Base-by-base conservation (phyloP, 2,329 filamentous ascomycete genomes). In the Phaeosphaeriaceae sp. region DNA sequence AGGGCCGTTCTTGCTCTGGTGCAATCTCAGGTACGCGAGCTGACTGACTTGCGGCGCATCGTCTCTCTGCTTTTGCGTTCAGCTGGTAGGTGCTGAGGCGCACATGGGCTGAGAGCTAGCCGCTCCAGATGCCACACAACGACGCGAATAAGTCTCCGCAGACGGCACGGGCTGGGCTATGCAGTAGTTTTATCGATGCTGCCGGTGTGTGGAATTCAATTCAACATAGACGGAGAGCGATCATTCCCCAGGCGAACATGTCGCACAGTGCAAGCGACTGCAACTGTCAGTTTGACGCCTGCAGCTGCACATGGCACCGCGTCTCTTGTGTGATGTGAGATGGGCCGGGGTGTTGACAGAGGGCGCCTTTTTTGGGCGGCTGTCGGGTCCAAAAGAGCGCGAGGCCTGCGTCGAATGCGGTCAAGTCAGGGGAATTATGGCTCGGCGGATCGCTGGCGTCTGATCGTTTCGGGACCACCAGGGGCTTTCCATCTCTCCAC, bases 401-500 rank as follows among this genome's bases (percentile, higher is more conserved):
- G 44, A 52, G 33, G 53, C 33, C 54, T 54, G 46, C 50, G 53
- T 54, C 53, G 24, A 48, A 65, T 66, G 7, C 25, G 59, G 62
- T 22, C 54, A 69, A 67, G 68, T 71, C 70, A 73, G 70, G 70
- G 70, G 70, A 60, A 64, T 42, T 4, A 22, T 53, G 19, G 44
- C 54, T 49, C 36, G 51, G 65, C 61, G 58, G 58, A 68, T 68
- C 63, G 47, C 53, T 63, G 52, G 61, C 57, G 54, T 54, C 55
- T 54, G 56, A 52, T 63, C 58, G 61, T 68, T 71, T 70, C 62
- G 67, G 60, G 54, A 56, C 47, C 36, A 33, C 45, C 66, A 61
- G 63, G 64, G 66, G 52, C 61, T 57, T 49, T 48, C 42, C 53
- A 58, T 25, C 42, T 58, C 56, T 57, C 67, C 66, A 66, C 66